Base-by-base conservation (phyloP, 2,329 filamentous ascomycete species). In the Fusarium sp. region DNA sequence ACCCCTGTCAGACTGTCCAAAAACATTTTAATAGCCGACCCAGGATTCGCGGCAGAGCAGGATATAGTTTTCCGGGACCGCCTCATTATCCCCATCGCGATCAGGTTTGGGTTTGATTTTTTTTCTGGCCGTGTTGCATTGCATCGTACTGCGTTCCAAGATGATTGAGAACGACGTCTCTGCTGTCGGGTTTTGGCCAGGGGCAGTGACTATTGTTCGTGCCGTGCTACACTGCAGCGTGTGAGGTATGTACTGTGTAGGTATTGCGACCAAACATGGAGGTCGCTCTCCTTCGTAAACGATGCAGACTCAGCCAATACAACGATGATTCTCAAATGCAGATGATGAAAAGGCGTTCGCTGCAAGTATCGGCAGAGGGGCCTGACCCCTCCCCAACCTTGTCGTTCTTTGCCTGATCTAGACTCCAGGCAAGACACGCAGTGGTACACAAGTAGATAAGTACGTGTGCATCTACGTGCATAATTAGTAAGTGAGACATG, bases 1-100 rank as follows among this genome's bases (percentile, higher is more conserved):
- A 45, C 46, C 54, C 60, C 60, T 65, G 54, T 30, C 43, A 59
- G 23, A 47, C 59, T 64, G 35, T 53, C 62, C 23, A 33, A 65
- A 65, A 65, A 65, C 39, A 55, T 65, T 61, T 62, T 19, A 48
- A 65, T 44, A 44, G 49, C 52, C 62, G 65, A 69, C 41, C 53
- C 51, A 66, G 65, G 69, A 63, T 64, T 39, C 52, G 58, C 47
- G 45, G 20, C n/a, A 14, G 46, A 41, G 27, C 35, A 64, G 61
- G 61, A 64, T 64, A 64, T 44, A 41, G 37, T 64, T 64, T 64
- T 59, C 61, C 61, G 59, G 37, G 15, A 46, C 60, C 56, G 44
- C 56, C 46, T 56, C 22, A 56, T 19, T 57, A 50, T 62, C 44
- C 44, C 32, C 62, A 57, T 62, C 44, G 47, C 32, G 51, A 64